Evolutionary conservation across 129 eudicot species (phyloP).

Genomic region (Ambrosia artemisiifolia): DNA sequence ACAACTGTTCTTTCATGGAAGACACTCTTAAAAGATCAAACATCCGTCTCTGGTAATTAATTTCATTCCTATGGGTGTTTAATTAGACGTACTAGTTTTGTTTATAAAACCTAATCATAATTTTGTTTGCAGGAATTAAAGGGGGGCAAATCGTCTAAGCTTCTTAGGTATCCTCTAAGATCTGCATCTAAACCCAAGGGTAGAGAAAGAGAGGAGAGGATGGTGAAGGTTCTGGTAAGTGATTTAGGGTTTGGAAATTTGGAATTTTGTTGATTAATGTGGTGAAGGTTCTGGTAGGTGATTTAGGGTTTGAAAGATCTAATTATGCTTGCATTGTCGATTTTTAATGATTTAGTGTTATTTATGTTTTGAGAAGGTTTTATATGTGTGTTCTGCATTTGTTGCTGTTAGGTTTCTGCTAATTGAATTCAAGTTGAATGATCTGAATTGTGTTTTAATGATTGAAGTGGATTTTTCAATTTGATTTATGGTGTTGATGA

Average conservation of each 20-base stretch:
- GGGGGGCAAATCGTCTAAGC: conserved; percentile 49
- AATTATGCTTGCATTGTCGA: background rate
- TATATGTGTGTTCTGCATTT: conserved; percentile 13
- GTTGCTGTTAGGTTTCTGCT: conserved; percentile 12
- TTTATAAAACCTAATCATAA: background rate
- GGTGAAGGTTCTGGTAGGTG: background rate
- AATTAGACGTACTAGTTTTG: background rate
- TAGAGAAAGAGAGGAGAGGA: no score
- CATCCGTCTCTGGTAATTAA: conserved; percentile 39
- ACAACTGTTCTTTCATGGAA: conserved; percentile 25
- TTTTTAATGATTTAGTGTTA: conserved; percentile 15
- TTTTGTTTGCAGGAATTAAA: conserved; percentile 26
- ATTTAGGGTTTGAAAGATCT: conserved; percentile 7
- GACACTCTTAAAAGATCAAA: conserved; percentile 37
- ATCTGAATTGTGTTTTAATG: conserved; percentile 18
- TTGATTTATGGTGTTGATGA: background rate
- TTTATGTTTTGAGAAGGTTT: background rate
- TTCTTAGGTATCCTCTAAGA: conserved; percentile 78
- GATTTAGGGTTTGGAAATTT: no score
- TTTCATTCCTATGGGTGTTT: background rate
- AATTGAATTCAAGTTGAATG: conserved; percentile 10
- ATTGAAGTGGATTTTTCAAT: background rate
- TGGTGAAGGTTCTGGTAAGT: no score
- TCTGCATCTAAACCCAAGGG: conserved; percentile 57
- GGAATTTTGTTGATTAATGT: background rate